phyloP scores from a whole-genome alignment of 495 filamentous ascomycete species.

The Aspergillus affinis region DNA sequence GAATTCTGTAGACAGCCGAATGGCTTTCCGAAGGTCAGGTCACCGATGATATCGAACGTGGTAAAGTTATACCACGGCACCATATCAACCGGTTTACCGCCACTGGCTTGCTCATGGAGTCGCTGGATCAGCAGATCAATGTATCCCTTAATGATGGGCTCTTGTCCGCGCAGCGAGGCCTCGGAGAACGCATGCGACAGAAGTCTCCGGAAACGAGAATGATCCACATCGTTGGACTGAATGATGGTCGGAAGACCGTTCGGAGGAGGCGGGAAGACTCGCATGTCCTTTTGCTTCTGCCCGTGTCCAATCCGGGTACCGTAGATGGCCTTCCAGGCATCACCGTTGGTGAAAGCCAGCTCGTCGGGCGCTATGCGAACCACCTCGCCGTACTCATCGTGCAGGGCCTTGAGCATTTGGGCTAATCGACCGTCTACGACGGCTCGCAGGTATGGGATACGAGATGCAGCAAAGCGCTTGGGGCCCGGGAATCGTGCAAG shows the following conservation, averaged over 20 bases:
- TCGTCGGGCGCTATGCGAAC: conserved; percentile 1
- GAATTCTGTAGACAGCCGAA: conserved; percentile 29
- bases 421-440: neutral
- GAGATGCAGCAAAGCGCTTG: neutral
- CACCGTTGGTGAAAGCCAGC: conserved; percentile 1
- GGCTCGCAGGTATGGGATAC: neutral
- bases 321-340: neutral
- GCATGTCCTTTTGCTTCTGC: neutral
- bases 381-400: neutral
- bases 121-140: neutral
- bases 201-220: neutral
- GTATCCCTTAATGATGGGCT: neutral
- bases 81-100: neutral
- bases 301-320: neutral
- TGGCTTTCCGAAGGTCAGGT: conserved; percentile 54
- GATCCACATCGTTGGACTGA: neutral
- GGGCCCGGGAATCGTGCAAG: neutral
- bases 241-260: neutral
- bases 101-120: neutral
- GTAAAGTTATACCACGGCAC: conserved; percentile 43
- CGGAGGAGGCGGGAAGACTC: neutral
- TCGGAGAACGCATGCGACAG: conserved; percentile 5
- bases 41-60: conserved; percentile 61
- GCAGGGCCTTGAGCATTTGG: neutral
- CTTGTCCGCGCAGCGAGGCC: neutral